Base-by-base conservation (phyloP, 2,329 filamentous ascomycete species). In the Hansfordia pulvinata region DNA sequence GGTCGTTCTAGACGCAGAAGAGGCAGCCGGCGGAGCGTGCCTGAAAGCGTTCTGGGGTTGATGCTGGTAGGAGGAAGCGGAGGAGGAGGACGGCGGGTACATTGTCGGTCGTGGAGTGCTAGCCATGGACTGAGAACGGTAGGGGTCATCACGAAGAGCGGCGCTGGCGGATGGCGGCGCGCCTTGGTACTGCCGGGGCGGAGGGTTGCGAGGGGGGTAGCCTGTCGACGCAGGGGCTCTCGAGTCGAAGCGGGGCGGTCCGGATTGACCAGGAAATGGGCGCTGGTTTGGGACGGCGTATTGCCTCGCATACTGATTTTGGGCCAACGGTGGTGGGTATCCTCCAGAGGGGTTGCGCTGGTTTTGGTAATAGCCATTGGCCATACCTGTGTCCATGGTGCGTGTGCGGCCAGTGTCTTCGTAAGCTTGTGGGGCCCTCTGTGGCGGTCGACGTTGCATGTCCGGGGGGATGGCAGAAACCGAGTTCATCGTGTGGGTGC, bases 121-220 rank as follows among this genome's bases (percentile, higher is more conserved):
- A 19, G 84, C 88, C 46, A 98, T 74, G 18, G 88, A 96, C 42
- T 93, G 84, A n/a, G 90, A 92, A 32, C 90, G 74, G 55, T 85
- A 92, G 5, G 77, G 64, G 52, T 96, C 88, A 19, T 72, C 76
- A 47, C 90, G 90, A 54, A 92, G 54, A 23, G 84, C 82, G 25
- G 81, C 75, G 10, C 54, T 60, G 8, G 74, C 64, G 12, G 69
- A 66, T 41, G 38, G 33, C 13, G 29, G 33, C 7, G 67, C 66
- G 30, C 64, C 61, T 33, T 72, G 69, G 43, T 80, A 72, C 37
- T 68, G 70, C 28, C 72, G 64, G 41, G 77, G 64, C 42, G 50
- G 58, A 32, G 60, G 58, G 29, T 52, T 61, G 46, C 54, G 56
- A 31, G 46, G 44, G 28, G 54, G 56, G 26, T 56, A 57, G 27